phyloP scores from a whole-genome alignment of 306 rosid genomes.

The Dalbergia oliveri region DNA sequence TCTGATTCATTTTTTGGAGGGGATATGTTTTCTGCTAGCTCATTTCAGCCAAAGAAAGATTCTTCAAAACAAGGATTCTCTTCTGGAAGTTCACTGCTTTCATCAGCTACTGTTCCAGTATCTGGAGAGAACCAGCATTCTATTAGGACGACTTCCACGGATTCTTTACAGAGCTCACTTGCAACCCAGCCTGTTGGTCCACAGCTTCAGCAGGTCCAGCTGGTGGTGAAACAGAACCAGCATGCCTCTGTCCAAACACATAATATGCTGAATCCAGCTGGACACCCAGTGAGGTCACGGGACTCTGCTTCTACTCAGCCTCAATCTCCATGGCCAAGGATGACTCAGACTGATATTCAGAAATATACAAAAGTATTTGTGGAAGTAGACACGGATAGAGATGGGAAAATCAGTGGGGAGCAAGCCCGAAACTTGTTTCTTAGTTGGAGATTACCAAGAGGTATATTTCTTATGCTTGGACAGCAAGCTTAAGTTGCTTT shows the following conservation, averaged over 20 bases:
- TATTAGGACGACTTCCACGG: conserved; percentile 53
- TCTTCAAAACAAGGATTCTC: conserved; percentile 59
- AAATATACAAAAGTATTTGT: conserved; percentile 88
- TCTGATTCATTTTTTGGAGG: conserved; percentile 75
- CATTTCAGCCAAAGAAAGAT: conserved; percentile 67
- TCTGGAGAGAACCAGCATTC: conserved; percentile 65
- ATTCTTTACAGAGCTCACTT: conserved; percentile 63
- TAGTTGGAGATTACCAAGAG: conserved; percentile 96
- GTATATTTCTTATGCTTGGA: conserved; percentile 56
- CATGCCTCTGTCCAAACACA: conserved; percentile 54
- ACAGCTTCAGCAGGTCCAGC: conserved; percentile 62
- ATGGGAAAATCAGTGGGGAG: conserved; percentile 95
- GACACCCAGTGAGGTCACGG: conserved; percentile 57
- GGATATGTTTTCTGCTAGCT: conserved; percentile 71
- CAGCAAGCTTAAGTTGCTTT: conserved; percentile 12
- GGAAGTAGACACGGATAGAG: conserved; percentile 95
- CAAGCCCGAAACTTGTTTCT: conserved; percentile 94
- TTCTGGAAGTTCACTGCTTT: conserved; percentile 50
- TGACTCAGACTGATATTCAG: conserved; percentile 83
- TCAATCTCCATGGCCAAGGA: conserved; percentile 87
- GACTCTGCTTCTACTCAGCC: conserved; percentile 71
- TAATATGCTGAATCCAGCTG: conserved; percentile 53
- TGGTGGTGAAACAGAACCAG: conserved; percentile 62
- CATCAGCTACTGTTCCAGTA: conserved; percentile 64
- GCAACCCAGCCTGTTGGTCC: conserved; percentile 61